Evolutionary conservation across 768 basidiomycete genomes (phyloP), one percentile per base, ranked within the genome.

Genomic region (Hemileccinum impolitum): DNA sequence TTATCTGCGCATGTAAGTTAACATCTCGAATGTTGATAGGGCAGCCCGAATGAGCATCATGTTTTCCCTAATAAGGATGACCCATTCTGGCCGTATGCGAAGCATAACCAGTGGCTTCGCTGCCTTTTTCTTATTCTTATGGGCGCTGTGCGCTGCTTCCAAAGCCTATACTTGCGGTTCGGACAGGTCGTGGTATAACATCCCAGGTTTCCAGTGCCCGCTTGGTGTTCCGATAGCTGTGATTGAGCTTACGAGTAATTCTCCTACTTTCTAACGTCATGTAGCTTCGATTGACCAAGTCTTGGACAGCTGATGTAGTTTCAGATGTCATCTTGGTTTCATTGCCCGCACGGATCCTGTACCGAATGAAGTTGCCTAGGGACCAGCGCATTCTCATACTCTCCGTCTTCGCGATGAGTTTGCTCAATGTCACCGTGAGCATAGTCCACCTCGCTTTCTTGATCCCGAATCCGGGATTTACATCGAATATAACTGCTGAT

Each of bases 1-100:
- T 30, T 30, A 30, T 30, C 9, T 30, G 12, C 18, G 36, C 9
- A 17, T 11, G 7, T 14, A 13, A 37, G 18, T 28, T 12, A 26
- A 13, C 12, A 26, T 42, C n/a, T n/a, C n/a, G 3, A 23, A 7
- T 14, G 9, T 37, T 12, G 19, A 54, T 30, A 36, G 58, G 58
- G 19, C 47, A 8, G 37, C 52, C 15, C 58, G 55, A 21, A 46
- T 54, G 44, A 57, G 59, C 26, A 50, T 60, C 25, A 18, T 60
- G 25, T 54, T 57, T 42, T 50, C 59, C 19, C 26, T 50, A 8
- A 39, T 52, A 19, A 48, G 58, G 36, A 38, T 54, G 11, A 8
- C 45, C 7, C 38, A 41, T 21, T n/a, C 36, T 13, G 17, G 13
- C 21, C 30, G 41, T 12, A 49, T 47, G 30, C 45, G 50, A 13